A percentile compares a stretch with the other conserved stretches of the same genome.
phyloP scores from a whole-genome alignment of 257 asterid genomes.

The Ilex aquifolium region DNA sequence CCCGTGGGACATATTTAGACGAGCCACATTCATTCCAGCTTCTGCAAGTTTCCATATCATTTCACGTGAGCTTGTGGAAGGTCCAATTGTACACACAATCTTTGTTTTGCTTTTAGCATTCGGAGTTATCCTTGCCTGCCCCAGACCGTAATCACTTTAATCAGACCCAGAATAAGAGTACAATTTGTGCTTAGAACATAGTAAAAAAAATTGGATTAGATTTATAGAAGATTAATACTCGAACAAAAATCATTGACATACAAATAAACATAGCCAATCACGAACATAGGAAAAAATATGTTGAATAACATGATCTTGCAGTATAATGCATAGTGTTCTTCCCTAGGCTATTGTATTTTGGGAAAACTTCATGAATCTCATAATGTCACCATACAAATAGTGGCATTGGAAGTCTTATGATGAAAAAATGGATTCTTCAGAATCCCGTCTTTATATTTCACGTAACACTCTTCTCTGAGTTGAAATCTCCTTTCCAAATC shows the following conservation, averaged over 20 bases:
- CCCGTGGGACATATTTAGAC: slow-evolving; percentile 96
- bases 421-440: too few relatives aligned
- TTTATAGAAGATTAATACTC: neutral
- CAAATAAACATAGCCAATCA: too few relatives aligned
- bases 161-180: slow-evolving; percentile 26
- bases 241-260: too few relatives aligned
- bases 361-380: neutral
- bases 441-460: too few relatives aligned
- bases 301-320: too few relatives aligned
- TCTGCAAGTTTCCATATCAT: slow-evolving; percentile 99
- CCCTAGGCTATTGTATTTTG: neutral
- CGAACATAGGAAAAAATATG: neutral
- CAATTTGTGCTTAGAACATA: neutral
- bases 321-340: too few relatives aligned
- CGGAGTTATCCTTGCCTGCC: slow-evolving; percentile 24
- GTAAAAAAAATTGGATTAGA: neutral
- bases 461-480: too few relatives aligned
- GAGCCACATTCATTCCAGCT: slow-evolving; percentile 96
- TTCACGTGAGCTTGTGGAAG: slow-evolving; percentile 91
- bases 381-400: too few relatives aligned
- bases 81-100: slow-evolving; percentile 93
- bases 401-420: too few relatives aligned
- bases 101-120: slow-evolving; percentile 76
- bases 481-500: too few relatives aligned
- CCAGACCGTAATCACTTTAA: slow-evolving; percentile 37